Evolutionary conservation across 345 rosid species (phyloP), one percentile per base, ranked within the genome.

Genomic region (Stellera chamaejasme): DNA sequence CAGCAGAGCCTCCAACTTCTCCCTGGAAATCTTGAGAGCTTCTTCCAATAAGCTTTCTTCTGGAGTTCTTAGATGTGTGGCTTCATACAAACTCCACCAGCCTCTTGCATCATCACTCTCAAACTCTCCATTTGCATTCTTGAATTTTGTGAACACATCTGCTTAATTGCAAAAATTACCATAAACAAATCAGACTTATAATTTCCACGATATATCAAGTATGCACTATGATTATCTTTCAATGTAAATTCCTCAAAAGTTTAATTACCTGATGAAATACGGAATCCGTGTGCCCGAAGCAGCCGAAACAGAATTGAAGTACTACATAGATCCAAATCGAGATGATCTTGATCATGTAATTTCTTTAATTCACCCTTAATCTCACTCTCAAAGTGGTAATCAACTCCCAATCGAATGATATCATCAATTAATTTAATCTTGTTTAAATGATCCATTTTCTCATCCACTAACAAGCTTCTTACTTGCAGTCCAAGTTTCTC

Each of bases 61-160:
- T 28, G 55, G 66, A 10, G 56, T 54, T 10, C 45, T 7, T 1
- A 63, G 42, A 42, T 63, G 66, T 5, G 67, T 10, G 5, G 72
- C 65, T 53, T 67, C 68, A 15, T 64, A 67, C 27, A 70, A 39
- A 16, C 59, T 58, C 9, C 70, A 32, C 59, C 63, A 39, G 2
- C 69, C 75, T 2, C 25, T 13, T 10, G 11, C 45, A 4, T 61
- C n/a, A n/a, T n/a, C n/a, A n/a, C n/a, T n/a, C n/a, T n/a, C n/a
- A n/a, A n/a, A n/a, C n/a, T n/a, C n/a, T 50, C 72, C 77, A 27
- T 52, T 11, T 0, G 26, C 12, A 15, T 66, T 62, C 62, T 53
- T 69, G 65, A 69, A 76, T 16, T 66, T 72, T 19, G 64, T 55
- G 56, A 76, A 76, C 10, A 53, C 50, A 15, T 72, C 75, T 76